These are phyloP conservation scores for Ilex aquifolium DNA, from an alignment of 257 asterid genomes.

Conservation along the genomic window DNA sequence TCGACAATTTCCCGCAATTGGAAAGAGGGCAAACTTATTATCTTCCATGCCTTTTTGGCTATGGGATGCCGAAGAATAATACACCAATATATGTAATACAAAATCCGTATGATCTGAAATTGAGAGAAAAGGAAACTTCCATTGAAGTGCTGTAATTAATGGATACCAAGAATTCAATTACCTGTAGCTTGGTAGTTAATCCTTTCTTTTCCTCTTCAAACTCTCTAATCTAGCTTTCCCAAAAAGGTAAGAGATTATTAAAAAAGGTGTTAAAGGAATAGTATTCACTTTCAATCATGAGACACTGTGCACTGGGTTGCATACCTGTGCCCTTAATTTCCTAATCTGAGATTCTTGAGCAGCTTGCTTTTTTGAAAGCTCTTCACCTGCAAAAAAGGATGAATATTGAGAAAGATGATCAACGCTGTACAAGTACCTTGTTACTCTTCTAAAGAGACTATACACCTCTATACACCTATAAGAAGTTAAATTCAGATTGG, in stretches of 20 bases:
- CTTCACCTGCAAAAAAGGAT: conserved; percentile 58
- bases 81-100: no score
- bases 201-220: conserved; percentile 99
- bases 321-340: conserved; percentile 96
- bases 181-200: conserved; percentile 76
- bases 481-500: no score
- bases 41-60: no score
- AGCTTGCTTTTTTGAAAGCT: conserved; percentile 98
- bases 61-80: no score
- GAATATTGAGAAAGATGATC: no score
- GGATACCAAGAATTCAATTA: conserved; percentile 18
- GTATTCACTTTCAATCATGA: neutral
- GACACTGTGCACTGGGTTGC: conserved; percentile 6
- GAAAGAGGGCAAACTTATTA: no score
- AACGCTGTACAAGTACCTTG: no score
- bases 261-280: conserved; percentile 15
- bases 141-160: neutral
- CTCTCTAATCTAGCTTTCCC: conserved; percentile 91
- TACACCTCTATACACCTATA: no score
- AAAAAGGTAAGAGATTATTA: conserved; percentile 27
- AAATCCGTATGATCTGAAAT: no score
- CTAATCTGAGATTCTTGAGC: conserved; percentile 90
- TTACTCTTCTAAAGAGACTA: no score
- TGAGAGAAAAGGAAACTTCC: no score
- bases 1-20: no score